Conservation (phyloP, 2,329 filamentous ascomycete genomes). For the Aspergillus luchuensis region DNA sequence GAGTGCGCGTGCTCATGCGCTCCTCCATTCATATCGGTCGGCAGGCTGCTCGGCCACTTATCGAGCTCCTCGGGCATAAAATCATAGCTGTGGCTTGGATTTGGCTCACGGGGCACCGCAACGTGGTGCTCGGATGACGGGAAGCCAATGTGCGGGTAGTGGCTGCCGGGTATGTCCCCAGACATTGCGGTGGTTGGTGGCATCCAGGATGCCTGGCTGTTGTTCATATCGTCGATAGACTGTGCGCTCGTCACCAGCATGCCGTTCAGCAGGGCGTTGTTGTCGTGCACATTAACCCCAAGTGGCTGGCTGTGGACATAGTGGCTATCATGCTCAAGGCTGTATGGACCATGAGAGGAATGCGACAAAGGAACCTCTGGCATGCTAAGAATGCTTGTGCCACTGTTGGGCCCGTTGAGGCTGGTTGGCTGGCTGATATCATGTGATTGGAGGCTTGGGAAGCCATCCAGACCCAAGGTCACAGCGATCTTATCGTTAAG, state of each 20-base stretch:
- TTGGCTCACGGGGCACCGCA: conserved; percentile 36
- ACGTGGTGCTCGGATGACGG: conserved; percentile 33
- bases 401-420: conserved; percentile 31
- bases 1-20: conserved; percentile 36
- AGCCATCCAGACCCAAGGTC: conserved; percentile 40
- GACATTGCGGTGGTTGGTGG: conserved; percentile 32
- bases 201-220: conserved; percentile 34
- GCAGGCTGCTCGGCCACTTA: conserved; percentile 40
- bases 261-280: conserved; percentile 34
- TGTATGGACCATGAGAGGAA: conserved; percentile 32
- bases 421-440: conserved; percentile 35
- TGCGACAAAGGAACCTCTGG: conserved; percentile 40
- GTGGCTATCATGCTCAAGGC: conserved; percentile 35
- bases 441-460: conserved; percentile 32
- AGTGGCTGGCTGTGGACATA: conserved; percentile 37
- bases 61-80: conserved; percentile 42
- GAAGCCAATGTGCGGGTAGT: conserved; percentile 39
- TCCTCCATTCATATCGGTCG: conserved; percentile 38
- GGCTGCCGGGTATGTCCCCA: conserved; percentile 32
- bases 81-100: conserved; percentile 29
- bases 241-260: conserved; percentile 35
- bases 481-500: conserved; percentile 38
- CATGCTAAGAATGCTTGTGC: conserved; percentile 37
- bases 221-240: conserved; percentile 39
- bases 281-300: conserved; percentile 35